Evolutionary conservation across 345 rosid genomes (phyloP), one percentile per base, ranked within the genome.

Genomic region (Crucihimalaya himalaica): DNA sequence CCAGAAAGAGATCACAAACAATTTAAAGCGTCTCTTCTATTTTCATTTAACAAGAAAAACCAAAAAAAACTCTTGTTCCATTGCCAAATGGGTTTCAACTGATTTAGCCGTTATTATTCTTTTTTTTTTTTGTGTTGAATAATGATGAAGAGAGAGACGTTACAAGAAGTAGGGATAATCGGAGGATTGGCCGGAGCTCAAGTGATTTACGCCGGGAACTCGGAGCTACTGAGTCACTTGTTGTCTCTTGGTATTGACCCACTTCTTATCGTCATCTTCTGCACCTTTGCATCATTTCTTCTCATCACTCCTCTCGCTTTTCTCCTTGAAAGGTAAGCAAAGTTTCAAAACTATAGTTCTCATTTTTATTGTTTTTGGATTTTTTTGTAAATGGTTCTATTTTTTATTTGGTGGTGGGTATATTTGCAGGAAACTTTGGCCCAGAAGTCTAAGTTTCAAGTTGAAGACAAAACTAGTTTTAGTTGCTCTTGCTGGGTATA

Each of bases 401-500:
- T 58, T 23, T 37, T n/a, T 27, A 25, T 47, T 39, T 37, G 66
- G 31, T 25, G 52, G 47, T 75, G 71, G 21, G 37, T 31, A 12
- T 68, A 63, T 64, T 21, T 84, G 79, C 84, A 96, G 97, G 85
- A 82, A 79, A 32, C 68, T 76, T 59, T 90, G 96, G 98, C 97
- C 99, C 7, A 78, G 65, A 67, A 77, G 68, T 68, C 50, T 85
- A 43, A 78, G 74, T 68, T 65, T 80, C 75, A 90, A 87, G 81
- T 82, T 90, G 79, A 47, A 77, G 57, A 78, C 82, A 63, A 96
- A 87, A 81, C 66, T 95, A 23, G 73, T 88, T 80, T 75, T 86
- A 48, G 83, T 91, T 71, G 68, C 91, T 76, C 74, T 92, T 73
- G 79, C 81, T 72, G 97, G 99, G 99, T 92, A 83, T 92, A 83